phyloP scores from a whole-genome alignment of 2,329 filamentous ascomycete genomes.

The Pestalotiopsis sp. region DNA sequence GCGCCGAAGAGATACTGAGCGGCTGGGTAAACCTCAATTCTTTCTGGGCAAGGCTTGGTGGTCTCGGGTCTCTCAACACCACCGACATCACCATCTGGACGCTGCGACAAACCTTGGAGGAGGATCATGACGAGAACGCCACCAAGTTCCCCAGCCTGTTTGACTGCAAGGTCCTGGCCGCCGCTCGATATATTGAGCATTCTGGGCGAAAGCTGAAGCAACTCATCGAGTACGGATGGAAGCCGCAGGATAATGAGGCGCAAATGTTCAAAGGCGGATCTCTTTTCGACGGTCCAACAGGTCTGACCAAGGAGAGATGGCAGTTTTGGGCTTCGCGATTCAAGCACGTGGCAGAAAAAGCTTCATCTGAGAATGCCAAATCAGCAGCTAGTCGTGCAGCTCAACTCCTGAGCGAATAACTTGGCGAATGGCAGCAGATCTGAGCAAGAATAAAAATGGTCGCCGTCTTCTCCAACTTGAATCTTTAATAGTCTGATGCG shows the following conservation, averaged over 20 bases:
- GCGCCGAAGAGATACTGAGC: constrained; percentile 13
- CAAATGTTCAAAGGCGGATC: constrained; percentile 24
- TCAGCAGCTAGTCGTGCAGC: constrained; percentile 26
- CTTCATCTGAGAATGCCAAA: constrained; percentile 21
- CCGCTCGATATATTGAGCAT: constrained; percentile 31
- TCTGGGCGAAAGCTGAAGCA: constrained; percentile 26
- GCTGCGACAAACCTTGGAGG: constrained; percentile 29
- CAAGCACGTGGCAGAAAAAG: constrained; percentile 22
- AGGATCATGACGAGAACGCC: constrained; percentile 14
- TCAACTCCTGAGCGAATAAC: constrained; percentile 28
- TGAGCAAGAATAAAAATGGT: neutral
- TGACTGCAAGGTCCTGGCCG: constrained; percentile 24
- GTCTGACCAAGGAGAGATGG: constrained; percentile 28
- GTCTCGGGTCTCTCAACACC: constrained; percentile 22
- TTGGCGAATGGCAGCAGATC: neutral
- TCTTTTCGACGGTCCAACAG: constrained; percentile 25
- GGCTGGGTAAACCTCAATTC: constrained; percentile 30
- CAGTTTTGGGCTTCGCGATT: constrained; percentile 30
- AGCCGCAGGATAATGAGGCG: constrained; percentile 20
- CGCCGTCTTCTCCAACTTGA: too few species aligned
- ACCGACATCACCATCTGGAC: constrained; percentile 29
- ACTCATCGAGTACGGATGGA: constrained; percentile 20
- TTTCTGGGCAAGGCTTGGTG: constrained; percentile 28
- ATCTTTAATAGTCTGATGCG: too few species aligned
- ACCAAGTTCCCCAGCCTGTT: constrained; percentile 6